Evolutionary conservation across 2,329 filamentous ascomycete species (phyloP).

Genomic region (Cladophialophora immunda): DNA sequence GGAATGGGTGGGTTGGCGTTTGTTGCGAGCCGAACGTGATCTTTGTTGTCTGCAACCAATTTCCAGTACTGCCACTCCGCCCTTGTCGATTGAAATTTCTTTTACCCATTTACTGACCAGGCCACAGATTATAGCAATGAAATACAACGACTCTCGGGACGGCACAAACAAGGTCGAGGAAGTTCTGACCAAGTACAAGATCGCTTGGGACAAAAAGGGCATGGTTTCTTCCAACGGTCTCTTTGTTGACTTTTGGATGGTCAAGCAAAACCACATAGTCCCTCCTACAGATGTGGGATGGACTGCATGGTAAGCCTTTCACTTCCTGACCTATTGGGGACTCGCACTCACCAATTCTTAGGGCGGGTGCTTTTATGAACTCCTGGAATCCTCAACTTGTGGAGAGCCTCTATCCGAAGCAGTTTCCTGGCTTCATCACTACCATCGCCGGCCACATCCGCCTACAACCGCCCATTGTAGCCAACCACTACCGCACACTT

Average conservation of each 20-base stretch:
- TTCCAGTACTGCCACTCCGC: constrained; percentile 46
- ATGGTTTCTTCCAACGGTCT: constrained; percentile 44
- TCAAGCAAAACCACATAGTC: constrained; percentile 43
- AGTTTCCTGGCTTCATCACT: constrained; percentile 44
- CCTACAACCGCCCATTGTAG: constrained; percentile 37
- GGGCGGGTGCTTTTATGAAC: constrained; percentile 48
- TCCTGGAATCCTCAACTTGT: constrained; percentile 50
- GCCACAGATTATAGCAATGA: constrained; percentile 48
- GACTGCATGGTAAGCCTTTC: constrained; percentile 45
- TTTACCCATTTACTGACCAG: constrained; percentile 23
- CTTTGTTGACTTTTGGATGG: constrained; percentile 41
- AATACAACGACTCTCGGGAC: constrained; percentile 48
- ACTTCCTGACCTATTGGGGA: constrained; percentile 1
- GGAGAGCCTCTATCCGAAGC: constrained; percentile 39
- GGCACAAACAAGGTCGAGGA: constrained; percentile 45
- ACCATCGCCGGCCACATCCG: constrained; percentile 40
- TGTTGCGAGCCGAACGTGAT: constrained; percentile 54
- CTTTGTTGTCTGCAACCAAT: constrained; percentile 53
- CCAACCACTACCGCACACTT: constrained; percentile 42
- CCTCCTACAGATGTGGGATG: constrained; percentile 37
- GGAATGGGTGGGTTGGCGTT: constrained; percentile 51
- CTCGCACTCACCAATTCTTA: constrained; percentile 15
- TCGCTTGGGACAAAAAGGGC: constrained; percentile 45
- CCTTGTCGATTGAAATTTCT: too few species aligned
- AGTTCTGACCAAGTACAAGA: constrained; percentile 50